phyloP scores from a whole-genome alignment of 768 basidiomycete species.

The Obba rivulosa region DNA sequence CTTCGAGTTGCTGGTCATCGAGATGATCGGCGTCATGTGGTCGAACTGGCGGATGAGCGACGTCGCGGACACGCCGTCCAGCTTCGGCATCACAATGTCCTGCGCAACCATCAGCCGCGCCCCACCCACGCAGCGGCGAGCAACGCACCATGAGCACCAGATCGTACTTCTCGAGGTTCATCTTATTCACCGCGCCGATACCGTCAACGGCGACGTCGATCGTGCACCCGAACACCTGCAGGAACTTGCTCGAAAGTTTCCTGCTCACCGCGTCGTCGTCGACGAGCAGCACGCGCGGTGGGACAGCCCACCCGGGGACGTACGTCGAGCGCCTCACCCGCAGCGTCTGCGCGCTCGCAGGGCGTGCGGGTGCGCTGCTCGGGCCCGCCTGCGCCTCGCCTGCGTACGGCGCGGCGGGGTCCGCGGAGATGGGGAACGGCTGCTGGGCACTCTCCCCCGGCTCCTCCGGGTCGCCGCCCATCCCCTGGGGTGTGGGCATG shows the following conservation, averaged over 20 bases:
- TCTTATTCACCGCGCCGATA: slow-evolving; percentile 83
- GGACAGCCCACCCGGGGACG: slow-evolving; percentile 87
- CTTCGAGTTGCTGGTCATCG: slow-evolving; percentile 94
- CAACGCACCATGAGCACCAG: slow-evolving; percentile 83
- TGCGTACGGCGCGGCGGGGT: slow-evolving; percentile 18
- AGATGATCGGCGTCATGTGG: slow-evolving; percentile 93
- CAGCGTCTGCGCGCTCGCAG: slow-evolving; percentile 38
- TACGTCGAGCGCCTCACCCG: slow-evolving; percentile 74
- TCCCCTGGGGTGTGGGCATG: slow-evolving; percentile 24
- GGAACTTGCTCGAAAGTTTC: slow-evolving; percentile 83
- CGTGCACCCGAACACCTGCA: slow-evolving; percentile 93
- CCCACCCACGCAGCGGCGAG: not conserved
- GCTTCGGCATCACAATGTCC: slow-evolving; percentile 94
- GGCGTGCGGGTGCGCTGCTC: slow-evolving; percentile 4
- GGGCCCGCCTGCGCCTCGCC: not conserved
- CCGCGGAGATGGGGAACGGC: slow-evolving; percentile 10
- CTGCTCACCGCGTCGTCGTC: slow-evolving; percentile 94
- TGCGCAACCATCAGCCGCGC: slow-evolving; percentile 22
- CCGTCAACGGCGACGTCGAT: slow-evolving; percentile 95
- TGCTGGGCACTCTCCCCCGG: slow-evolving; percentile 20
- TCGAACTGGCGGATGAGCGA: slow-evolving; percentile 94
- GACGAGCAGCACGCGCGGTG: slow-evolving; percentile 86
- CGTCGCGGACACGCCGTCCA: slow-evolving; percentile 87
- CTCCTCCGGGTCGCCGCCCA: slow-evolving; percentile 25
- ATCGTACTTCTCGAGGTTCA: slow-evolving; percentile 96